phyloP scores from a whole-genome alignment of 495 filamentous ascomycete species.

The Wilcoxina mikolae region DNA sequence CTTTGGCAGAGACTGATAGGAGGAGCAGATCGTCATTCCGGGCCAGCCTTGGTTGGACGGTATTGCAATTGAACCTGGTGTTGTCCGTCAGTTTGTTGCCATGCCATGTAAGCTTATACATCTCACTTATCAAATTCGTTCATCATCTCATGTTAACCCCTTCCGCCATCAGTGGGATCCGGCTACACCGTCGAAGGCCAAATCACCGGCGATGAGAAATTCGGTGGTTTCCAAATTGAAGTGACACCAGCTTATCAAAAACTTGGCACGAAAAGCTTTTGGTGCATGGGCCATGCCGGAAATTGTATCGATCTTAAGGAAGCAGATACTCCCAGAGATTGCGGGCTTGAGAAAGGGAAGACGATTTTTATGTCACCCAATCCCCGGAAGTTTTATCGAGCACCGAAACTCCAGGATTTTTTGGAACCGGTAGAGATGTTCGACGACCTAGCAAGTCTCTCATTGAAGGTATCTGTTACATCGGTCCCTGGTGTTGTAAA shows the following conservation, averaged over 20 bases:
- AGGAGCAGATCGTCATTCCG: conserved; percentile 38
- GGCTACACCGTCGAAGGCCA: conserved; percentile 40
- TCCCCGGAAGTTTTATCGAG: too few species aligned
- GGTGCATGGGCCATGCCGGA: not conserved
- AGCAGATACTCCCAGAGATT: too few species aligned
- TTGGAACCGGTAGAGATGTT: not conserved
- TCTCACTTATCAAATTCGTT: not conserved
- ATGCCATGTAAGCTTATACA: conserved; percentile 26
- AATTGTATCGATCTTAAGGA: too few species aligned
- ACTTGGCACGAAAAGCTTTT: not conserved
- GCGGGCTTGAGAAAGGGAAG: too few species aligned
- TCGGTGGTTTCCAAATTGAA: conserved; percentile 37
- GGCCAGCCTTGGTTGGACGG: conserved; percentile 39
- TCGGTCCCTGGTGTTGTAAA: too few species aligned
- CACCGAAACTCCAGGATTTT: not conserved
- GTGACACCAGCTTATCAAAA: conserved; percentile 29
- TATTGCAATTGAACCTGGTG: conserved; percentile 27
- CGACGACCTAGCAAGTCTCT: too few species aligned
- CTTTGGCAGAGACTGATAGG: conserved; percentile 6
- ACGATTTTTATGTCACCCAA: too few species aligned
- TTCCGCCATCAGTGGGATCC: conserved; percentile 28
- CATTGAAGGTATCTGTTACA: too few species aligned
- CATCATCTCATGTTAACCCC: too few species aligned
- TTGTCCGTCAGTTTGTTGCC: conserved; percentile 35
- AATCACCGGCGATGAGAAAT: conserved; percentile 32